Evolutionary conservation across 2,329 filamentous ascomycete species (phyloP), one percentile per base, ranked within the genome.

Genomic region (Epichloe scottii): DNA sequence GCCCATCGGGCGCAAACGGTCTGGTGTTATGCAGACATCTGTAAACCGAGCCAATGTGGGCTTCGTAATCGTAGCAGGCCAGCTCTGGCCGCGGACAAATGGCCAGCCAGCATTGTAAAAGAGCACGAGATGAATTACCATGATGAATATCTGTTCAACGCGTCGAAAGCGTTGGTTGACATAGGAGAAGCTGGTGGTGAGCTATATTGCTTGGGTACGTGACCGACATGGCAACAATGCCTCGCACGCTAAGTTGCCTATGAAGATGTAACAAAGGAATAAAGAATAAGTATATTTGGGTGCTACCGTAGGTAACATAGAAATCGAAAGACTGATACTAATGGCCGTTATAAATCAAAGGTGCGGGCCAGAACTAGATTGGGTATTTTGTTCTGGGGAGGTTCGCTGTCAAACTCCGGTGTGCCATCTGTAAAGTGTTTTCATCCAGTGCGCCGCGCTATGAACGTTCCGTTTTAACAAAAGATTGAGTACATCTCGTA

Each of bases 371-470:
- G 21, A 41, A 11, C n/a, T 33, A 15, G 3, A 30, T 26, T 8
- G 35, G 5, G 15, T 7, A 38, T n/a, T n/a, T 12, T 44, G 41
- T 44, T 30, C 14, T 44, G 19, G 7, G 10, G 23, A 15, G 12
- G 14, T 42, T 21, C 34, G 15, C 26, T 21, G 17, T 34, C 26
- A n/a, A 42, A 45, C 34, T 50, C 48, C 23, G 15, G n/a, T 34
- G 39, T 14, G 11, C 41, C 38, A 35, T 48, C 3, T 42, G 40
- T 43, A 5, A 26, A 43, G n/a, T 46, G 34, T 30, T 23, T 50
- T 34, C 23, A 54, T 51, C 56, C 39, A 48, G 50, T 57, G 52
- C 57, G 57, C 57, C 56, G 51, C 54, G 57, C 57, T 56, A 56
- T 44, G 40, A 49, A 49, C 8, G 21, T 49, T 44, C 17, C 21